phyloP scores from a whole-genome alignment of 208 protist species.

The Cochliopodium minus region DNA sequence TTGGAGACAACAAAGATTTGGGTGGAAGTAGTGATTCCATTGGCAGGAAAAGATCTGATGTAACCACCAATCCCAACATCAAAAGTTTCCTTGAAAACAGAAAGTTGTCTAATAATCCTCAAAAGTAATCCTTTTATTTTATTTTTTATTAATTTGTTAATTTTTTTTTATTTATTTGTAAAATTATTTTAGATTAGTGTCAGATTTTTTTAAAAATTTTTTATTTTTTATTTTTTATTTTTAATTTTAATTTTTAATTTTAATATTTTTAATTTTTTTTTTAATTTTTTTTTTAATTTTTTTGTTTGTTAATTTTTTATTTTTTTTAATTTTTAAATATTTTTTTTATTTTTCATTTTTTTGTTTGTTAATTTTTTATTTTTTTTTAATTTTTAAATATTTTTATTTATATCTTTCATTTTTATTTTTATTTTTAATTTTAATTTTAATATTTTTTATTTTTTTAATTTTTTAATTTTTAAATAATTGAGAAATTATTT shows the following conservation, averaged over 20 bases:
- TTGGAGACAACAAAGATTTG: no score
- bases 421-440: conserved; percentile 14
- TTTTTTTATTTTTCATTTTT: conserved; percentile 22
- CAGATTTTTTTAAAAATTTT: no score
- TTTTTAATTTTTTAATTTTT: conserved; percentile 18
- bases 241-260: conserved; percentile 19
- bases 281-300: conserved; percentile 20
- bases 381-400: conserved; percentile 16
- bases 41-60: no score
- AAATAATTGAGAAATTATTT: conserved; percentile 10
- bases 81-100: no score
- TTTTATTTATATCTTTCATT: conserved; percentile 12
- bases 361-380: conserved; percentile 22
- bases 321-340: conserved; percentile 14
- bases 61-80: no score
- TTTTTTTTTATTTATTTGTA: conserved; percentile 12
- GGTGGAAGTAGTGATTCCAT: no score
- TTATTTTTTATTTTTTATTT: conserved; percentile 21
- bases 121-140: conserved; percentile 8
- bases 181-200: no score
- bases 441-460: conserved; percentile 15
- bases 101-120: no score
- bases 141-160: conserved; percentile 14
- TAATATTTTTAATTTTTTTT: conserved; percentile 23
- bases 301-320: conserved; percentile 20